Conservation (phyloP, 73 alveolate genomes). For the Symbiodinium pilosum region DNA sequence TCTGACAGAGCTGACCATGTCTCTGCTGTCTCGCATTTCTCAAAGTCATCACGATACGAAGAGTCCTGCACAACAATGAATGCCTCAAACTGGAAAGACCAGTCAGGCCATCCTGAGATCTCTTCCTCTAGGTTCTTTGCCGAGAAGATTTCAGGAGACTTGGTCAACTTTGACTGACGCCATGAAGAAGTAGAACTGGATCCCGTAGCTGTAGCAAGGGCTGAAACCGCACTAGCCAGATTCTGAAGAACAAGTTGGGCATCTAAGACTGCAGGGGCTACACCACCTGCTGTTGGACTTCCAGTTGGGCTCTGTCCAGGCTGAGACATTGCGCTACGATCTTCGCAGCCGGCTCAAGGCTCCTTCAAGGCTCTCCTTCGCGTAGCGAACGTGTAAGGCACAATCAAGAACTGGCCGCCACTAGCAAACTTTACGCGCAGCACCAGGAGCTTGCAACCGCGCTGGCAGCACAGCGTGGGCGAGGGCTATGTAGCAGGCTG, state of each 20-base stretch:
- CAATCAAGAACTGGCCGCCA: neutral
- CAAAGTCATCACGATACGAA: neutral
- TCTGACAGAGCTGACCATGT: neutral
- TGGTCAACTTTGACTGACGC: neutral
- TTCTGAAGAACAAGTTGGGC: neutral
- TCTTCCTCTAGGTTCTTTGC: neutral
- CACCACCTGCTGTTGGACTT: neutral
- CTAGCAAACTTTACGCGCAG: neutral
- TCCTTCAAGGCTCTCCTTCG: neutral
- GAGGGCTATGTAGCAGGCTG: neutral
- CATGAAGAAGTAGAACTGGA: neutral
- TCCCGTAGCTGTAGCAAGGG: neutral
- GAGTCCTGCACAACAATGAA: neutral
- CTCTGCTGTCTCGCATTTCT: neutral
- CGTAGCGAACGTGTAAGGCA: neutral
- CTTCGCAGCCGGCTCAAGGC: neutral
- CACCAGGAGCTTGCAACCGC: neutral
- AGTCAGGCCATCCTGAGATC: neutral
- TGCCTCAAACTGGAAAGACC: neutral
- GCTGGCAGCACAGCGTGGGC: neutral
- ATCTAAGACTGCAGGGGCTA: neutral
- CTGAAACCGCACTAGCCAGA: neutral
- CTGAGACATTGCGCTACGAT: too few species aligned
- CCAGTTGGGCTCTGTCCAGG: too few species aligned
- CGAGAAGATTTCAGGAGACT: neutral